Conservation (phyloP, 2,329 filamentous ascomycete genomes). For the Xylariaceae sp. region DNA sequence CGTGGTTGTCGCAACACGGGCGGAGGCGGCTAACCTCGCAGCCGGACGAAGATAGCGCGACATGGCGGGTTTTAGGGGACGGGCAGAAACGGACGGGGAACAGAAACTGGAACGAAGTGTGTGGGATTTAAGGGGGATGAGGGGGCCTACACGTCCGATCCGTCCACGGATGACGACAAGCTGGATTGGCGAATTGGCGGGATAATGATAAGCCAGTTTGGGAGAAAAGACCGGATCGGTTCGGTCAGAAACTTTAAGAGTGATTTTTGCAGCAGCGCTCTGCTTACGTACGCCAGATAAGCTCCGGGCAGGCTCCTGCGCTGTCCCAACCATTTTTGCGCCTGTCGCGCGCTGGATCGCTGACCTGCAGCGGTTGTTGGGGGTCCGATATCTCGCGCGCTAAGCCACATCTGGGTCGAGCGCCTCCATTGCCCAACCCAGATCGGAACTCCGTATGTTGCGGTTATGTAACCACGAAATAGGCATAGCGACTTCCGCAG, state of each 20-base stretch:
- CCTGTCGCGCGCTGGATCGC: not conserved
- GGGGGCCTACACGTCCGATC: slow-evolving; percentile 18
- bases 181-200: not conserved
- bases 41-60: slow-evolving; percentile 51
- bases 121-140: not conserved
- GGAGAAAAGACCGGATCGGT: slow-evolving; percentile 3
- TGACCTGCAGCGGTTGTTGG: not conserved
- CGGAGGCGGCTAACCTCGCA: slow-evolving; percentile 45
- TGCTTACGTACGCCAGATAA: not conserved
- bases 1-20: slow-evolving; percentile 36
- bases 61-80: slow-evolving; percentile 35
- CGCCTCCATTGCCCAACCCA: not conserved
- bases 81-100: slow-evolving; percentile 6
- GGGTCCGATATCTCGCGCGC: not conserved
- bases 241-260: slow-evolving; percentile 18
- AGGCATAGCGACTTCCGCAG: too few species aligned
- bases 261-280: slow-evolving; percentile 27
- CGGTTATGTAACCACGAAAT: not conserved
- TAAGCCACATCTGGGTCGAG: not conserved
- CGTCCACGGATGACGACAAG: slow-evolving; percentile 20
- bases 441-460: not conserved
- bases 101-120: not conserved
- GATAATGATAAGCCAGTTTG: slow-evolving; percentile 1
- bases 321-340: slow-evolving; percentile 28
- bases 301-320: not conserved